Evolutionary conservation across 129 eudicot genomes (phyloP).

Genomic region (Flaveria trinervia): DNA sequence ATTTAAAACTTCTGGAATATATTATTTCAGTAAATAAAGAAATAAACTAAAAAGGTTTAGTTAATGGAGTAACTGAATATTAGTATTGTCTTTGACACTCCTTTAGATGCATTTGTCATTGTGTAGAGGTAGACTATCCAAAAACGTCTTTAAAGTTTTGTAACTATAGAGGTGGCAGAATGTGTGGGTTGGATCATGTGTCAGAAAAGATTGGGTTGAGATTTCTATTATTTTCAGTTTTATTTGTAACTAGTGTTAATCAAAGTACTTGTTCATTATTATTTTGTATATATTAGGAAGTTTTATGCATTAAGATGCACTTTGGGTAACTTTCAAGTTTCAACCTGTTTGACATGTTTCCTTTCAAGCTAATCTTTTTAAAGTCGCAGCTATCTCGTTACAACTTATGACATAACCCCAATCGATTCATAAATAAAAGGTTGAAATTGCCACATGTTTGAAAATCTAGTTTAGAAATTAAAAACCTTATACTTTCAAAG

Average conservation of each 20-base stretch:
- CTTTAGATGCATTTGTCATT: background rate
- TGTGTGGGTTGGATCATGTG: background rate
- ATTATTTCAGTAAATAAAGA: background rate
- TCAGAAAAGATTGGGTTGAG: background rate
- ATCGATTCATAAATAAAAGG: background rate
- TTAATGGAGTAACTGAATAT: background rate
- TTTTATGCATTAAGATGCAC: background rate
- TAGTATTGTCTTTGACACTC: background rate
- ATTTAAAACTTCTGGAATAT: background rate
- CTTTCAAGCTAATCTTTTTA: background rate
- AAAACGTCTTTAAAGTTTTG: background rate
- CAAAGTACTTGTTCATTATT: no score
- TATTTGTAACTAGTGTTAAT: background rate
- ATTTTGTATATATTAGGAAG: background rate
- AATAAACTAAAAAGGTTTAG: background rate
- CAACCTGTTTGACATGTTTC: background rate
- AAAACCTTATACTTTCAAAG: background rate
- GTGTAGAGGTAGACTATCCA: background rate
- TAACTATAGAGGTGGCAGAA: background rate
- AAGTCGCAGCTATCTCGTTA: background rate
- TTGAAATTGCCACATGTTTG: background rate
- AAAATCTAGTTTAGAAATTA: background rate
- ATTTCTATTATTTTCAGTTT: background rate
- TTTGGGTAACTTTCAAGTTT: background rate
- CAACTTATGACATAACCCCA: background rate